Conservation (phyloP, 1,139 yeast species). For the Diutina catenulata region DNA sequence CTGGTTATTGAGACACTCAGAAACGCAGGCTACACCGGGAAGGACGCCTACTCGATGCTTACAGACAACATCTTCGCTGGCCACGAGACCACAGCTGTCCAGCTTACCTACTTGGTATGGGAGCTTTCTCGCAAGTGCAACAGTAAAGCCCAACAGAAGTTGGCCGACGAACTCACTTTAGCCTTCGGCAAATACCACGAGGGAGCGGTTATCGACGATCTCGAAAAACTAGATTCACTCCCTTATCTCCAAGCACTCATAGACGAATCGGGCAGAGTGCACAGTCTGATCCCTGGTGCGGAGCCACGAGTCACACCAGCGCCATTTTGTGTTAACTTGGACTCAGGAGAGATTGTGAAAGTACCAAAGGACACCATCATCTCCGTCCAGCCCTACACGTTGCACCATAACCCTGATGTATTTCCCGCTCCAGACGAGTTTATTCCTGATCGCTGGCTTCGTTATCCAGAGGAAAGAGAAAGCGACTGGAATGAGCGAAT, state of each 20-base stretch:
- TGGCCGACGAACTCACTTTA: slow-evolving; percentile 29
- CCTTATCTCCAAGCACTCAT: slow-evolving; percentile 47
- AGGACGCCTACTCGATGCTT: slow-evolving; percentile 28
- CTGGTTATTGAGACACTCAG: slow-evolving; percentile 20
- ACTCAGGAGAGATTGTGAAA: slow-evolving; percentile 13
- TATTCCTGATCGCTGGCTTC: slow-evolving; percentile 54
- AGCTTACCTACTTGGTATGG: slow-evolving; percentile 47
- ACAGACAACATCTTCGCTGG: slow-evolving; percentile 48
- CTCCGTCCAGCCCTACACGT: slow-evolving; percentile 55
- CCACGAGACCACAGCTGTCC: slow-evolving; percentile 66
- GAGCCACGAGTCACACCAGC: slow-evolving; percentile 46
- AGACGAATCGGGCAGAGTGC: slow-evolving; percentile 47
- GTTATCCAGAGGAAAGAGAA: slow-evolving; percentile 19
- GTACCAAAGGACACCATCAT: slow-evolving; percentile 48
- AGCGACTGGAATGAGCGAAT: slow-evolving; percentile 25
- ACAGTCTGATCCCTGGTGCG: slow-evolving; percentile 65
- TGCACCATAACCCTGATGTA: slow-evolving; percentile 40
- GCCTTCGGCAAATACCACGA: background rate
- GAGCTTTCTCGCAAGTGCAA: slow-evolving; percentile 44
- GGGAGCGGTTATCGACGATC: slow-evolving; percentile 16
- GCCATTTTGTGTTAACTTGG: slow-evolving; percentile 13
- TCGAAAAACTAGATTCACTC: slow-evolving; percentile 34
- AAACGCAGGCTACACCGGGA: slow-evolving; percentile 19
- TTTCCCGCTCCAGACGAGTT: slow-evolving; percentile 42
- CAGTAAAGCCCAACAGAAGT: slow-evolving; percentile 24